Conservation (phyloP, 345 rosid genomes). For the Excoecaria agallocha region DNA sequence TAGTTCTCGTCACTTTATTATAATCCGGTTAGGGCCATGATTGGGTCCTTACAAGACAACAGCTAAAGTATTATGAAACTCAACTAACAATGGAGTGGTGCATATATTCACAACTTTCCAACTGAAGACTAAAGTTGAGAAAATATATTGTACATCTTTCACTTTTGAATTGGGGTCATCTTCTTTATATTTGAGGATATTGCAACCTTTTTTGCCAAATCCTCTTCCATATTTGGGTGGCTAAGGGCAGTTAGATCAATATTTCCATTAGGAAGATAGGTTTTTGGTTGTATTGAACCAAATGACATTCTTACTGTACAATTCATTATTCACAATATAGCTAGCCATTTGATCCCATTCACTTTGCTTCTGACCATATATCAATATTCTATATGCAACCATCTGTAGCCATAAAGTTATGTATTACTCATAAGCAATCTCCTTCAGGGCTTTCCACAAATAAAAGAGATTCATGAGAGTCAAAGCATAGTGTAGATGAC, state of each 20-base stretch:
- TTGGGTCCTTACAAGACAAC: too few species aligned
- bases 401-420: constrained; percentile 50
- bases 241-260: too few species aligned
- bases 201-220: too few species aligned
- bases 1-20: too few species aligned
- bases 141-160: constrained; percentile 26
- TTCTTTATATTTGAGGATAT: too few species aligned
- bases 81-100: neutral
- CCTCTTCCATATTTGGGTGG: too few species aligned
- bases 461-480: neutral
- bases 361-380: constrained; percentile 96
- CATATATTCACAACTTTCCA: too few species aligned
- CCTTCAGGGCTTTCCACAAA: neutral
- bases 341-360: constrained; percentile 99
- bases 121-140: constrained; percentile 17
- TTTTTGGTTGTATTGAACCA: constrained; percentile 99
- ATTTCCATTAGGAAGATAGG: too few species aligned
- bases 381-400: constrained; percentile 98
- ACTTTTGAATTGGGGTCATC: too few species aligned
- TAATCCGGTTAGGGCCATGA: too few species aligned
- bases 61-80: constrained; percentile 5
- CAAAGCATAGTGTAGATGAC: constrained; percentile 1
- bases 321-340: constrained; percentile 97
- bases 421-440: neutral
- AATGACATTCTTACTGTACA: constrained; percentile 94